phyloP scores from a whole-genome alignment of 495 filamentous ascomycete genomes.

The Letharia lupina region DNA sequence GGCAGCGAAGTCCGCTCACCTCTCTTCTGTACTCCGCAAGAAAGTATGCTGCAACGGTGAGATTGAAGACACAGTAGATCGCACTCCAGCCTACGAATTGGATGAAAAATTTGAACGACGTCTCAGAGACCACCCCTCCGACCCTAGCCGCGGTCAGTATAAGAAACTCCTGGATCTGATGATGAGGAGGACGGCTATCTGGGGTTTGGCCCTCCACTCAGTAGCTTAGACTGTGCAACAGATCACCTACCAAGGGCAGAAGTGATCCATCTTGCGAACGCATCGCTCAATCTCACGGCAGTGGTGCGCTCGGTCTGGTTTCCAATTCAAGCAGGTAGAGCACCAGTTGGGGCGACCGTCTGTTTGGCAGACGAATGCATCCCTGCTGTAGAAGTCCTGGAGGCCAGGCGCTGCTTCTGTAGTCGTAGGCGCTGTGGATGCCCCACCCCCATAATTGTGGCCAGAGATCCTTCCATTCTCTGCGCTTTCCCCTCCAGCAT shows the following conservation, averaged over 20 bases:
- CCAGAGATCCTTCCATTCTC: background rate
- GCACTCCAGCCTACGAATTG: conserved; percentile 70
- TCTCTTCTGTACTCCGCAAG: conserved; percentile 38
- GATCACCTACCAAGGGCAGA: conserved; percentile 68
- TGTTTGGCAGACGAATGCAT: conserved; percentile 71
- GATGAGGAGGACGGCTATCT: background rate
- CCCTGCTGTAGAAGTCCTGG: conserved; percentile 61
- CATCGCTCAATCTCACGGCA: conserved; percentile 73
- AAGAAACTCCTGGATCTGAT: background rate
- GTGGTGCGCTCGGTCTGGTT: conserved; percentile 78
- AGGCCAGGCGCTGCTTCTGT: conserved; percentile 28
- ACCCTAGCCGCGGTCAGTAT: conserved; percentile 46
- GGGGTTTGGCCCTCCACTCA: background rate
- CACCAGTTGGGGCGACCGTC: conserved; percentile 80
- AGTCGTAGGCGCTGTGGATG: background rate
- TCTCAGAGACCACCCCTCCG: conserved; percentile 80
- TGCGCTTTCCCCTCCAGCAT: conserved; percentile 23
- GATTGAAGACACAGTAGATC: conserved; percentile 54
- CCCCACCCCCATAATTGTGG: conserved; percentile 26
- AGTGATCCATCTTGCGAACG: conserved; percentile 86
- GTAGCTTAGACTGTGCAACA: background rate
- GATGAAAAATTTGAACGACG: conserved; percentile 78
- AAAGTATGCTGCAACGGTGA: conserved; percentile 52
- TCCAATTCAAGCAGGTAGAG: conserved; percentile 68
- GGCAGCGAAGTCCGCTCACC: conserved; percentile 1